phyloP scores from a whole-genome alignment of 768 basidiomycete genomes.

The Dictyophora rubrovolvata region DNA sequence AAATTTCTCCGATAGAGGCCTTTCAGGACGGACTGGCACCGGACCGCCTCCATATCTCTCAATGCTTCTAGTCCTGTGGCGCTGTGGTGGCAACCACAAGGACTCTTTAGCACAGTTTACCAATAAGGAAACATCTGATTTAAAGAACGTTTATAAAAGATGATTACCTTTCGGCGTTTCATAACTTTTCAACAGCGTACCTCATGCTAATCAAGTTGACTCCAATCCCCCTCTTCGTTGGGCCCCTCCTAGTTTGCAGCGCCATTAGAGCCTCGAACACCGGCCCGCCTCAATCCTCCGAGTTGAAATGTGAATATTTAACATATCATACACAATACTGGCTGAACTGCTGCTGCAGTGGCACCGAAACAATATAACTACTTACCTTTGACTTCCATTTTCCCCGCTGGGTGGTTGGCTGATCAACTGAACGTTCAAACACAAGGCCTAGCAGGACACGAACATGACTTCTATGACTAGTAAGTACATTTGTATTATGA shows the following conservation, averaged over 20 bases:
- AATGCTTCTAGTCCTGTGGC: neutral
- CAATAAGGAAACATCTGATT: neutral
- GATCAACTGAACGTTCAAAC: constrained; percentile 26
- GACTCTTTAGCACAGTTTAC: neutral
- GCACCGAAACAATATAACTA: constrained; percentile 22
- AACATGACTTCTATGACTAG: constrained; percentile 29
- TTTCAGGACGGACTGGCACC: neutral
- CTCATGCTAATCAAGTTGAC: too few species aligned
- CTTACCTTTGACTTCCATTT: constrained; percentile 21
- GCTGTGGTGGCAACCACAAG: neutral
- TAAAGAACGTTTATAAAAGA: neutral
- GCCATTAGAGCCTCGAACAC: too few species aligned
- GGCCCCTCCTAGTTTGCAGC: too few species aligned
- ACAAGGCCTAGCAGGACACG: constrained; percentile 26
- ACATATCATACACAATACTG: too few species aligned
- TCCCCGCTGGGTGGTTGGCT: constrained; percentile 23
- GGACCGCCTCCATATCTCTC: neutral
- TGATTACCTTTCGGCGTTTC: too few species aligned
- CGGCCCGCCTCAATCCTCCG: neutral
- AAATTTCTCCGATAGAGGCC: neutral
- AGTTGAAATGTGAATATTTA: neutral
- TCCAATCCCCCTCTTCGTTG: too few species aligned
- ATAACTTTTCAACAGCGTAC: too few species aligned
- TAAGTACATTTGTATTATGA: constrained; percentile 5
- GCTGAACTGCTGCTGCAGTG: constrained; percentile 9